These are phyloP conservation scores for Amyloporia xantha DNA, from an alignment of 768 basidiomycete species.

Conservation along the genomic window DNA sequence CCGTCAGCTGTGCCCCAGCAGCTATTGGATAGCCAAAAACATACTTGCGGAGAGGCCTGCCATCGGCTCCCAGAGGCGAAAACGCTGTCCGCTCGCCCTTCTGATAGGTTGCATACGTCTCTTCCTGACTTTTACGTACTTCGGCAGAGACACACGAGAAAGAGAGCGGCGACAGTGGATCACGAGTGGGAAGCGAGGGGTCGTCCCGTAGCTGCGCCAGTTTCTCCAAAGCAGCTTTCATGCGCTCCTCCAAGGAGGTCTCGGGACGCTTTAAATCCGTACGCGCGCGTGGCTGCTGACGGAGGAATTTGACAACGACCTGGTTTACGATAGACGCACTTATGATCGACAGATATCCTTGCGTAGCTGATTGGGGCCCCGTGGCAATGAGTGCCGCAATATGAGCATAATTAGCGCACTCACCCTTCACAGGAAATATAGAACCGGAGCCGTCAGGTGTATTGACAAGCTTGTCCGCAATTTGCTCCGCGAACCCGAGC, in stretches of 20 bases:
- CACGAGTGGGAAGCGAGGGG: conserved; percentile 38
- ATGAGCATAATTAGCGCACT: conserved; percentile 4
- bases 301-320: conserved; percentile 55
- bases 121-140: conserved; percentile 43
- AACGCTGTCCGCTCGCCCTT: conserved; percentile 42
- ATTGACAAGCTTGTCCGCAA: conserved; percentile 43
- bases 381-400: background rate
- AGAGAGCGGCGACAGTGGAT: conserved; percentile 57
- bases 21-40: too few species aligned
- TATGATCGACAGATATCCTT: conserved; percentile 47
- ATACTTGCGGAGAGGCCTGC: conserved; percentile 57
- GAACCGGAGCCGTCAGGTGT: conserved; percentile 39
- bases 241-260: conserved; percentile 37
- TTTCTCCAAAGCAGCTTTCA: conserved; percentile 45
- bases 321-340: conserved; percentile 58
- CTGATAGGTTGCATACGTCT: conserved; percentile 39
- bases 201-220: conserved; percentile 47
- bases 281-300: conserved; percentile 41
- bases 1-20: too few species aligned
- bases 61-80: conserved; percentile 50
- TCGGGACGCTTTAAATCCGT: conserved; percentile 40
- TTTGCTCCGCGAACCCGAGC: conserved; percentile 47
- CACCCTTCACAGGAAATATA: conserved; percentile 60
- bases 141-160: conserved; percentile 59
- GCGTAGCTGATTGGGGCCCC: conserved; percentile 15